Base-by-base conservation (phyloP, 495 filamentous ascomycete species). In the Ascobolus immersus region DNA sequence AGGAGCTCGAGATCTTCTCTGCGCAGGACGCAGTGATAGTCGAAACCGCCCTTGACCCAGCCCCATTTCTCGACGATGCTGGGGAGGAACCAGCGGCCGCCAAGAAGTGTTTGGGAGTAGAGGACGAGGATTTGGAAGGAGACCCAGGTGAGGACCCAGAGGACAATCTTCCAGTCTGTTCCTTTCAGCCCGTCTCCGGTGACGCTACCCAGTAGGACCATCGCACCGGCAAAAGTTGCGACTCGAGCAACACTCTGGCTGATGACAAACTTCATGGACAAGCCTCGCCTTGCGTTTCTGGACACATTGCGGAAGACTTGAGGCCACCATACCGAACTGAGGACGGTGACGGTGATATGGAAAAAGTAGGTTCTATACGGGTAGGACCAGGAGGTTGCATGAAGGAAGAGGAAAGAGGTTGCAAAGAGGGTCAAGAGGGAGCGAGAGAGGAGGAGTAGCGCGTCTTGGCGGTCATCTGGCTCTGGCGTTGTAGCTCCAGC, bases 71-170 rank as follows among this genome's bases (percentile, higher is more conserved):
- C 34, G 0, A 59, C 60, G 2, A 66, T 44, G 18, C 63, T 58
- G 2, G 64, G 61, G n/a, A 78, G 53, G 40, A 73, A 67, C 50
- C 81, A 79, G 27, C 86, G 54, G 0, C 82, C 79, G 0, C 84
- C 86, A n/a, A 92, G 54, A 13, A 91, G 57, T 38, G 79, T 73
- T 50, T 96, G 86, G n/a, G 77, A 35, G 79, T 82, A 90, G n/a
- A 31, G 10, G 3, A 93, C 54, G 12, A 91, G 58, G 38, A 79
- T 73, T 50, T 96, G 86, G n/a, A 78, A 35, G 77, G 82, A 90
- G 11, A 91, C 55, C 86, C 84, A 96, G 12, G 61, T 72, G 5
- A 59, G 59, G 31, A 91, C 60, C 2, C 62, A 51, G 17, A 58
- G 44, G 22, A 80, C 69, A 4, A 66, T 63, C 17, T 51, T 61